Evolutionary conservation across 2,329 filamentous ascomycete genomes (phyloP), one percentile per base, ranked within the genome.

Genomic region (Teratosphaeria epicoccoides): DNA sequence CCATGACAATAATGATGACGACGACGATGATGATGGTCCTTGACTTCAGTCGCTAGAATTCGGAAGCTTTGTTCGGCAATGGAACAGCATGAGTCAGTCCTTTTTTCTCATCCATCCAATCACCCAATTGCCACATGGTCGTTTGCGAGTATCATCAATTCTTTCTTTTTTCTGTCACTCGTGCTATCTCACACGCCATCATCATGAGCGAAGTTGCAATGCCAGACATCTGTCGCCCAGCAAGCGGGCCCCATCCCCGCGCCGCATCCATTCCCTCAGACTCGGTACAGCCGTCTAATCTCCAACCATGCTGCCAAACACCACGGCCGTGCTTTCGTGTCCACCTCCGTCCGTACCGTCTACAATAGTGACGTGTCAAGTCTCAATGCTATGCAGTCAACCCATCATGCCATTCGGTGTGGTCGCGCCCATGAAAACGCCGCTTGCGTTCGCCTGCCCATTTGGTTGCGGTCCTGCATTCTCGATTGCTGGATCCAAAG

Each of bases 401-500:
- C 33, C 17, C 52, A 49, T 12, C 49, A 46, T 48, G n/a, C 24
- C 43, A 40, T 47, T 47, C 6, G 49, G 49, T 20, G 49, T 51
- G 14, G 20, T 44, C 17, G 49, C 49, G 14, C 49, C 49, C 49
- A 51, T 51, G 23, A 51, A 51, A 11, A 51, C 49, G n/a, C 47
- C 47, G 25, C 25, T 46, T 23, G 44, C 20, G 44, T 46, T 46
- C 4, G 22, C 25, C 6, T 12, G 25, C n/a, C 17, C 22, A 28
- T 46, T 28, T 14, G 28, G 28, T 29, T 23, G 33, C 22, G 10
- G 20, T 12, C 47, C 33, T 22, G 37, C 25, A 12, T 11, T 20
- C 9, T 33, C 46, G 9, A 25, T 24, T 14, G 46, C 46, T 6
- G 24, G 49, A 37, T 63, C 61, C 23, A 63, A 24, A 44, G 72